phyloP scores from a whole-genome alignment of 2,329 filamentous ascomycete genomes.

The Penicillium hesseltinei region DNA sequence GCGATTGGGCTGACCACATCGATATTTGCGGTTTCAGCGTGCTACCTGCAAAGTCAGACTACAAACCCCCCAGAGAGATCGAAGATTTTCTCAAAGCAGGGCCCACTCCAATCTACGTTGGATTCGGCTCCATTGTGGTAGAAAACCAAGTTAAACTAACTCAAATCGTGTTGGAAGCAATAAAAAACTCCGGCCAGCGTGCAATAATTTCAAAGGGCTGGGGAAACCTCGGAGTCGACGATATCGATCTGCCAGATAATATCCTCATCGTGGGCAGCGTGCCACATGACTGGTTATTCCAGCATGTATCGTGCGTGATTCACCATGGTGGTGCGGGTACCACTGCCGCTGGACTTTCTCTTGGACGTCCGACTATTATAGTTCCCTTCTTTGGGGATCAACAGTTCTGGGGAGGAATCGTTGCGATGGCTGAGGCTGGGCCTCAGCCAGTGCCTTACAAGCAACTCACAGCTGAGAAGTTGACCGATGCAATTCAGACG shows the following conservation, averaged over 20 bases:
- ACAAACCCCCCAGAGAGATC: slow-evolving; percentile 64
- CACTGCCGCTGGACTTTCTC: slow-evolving; percentile 79
- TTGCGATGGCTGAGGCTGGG: slow-evolving; percentile 69
- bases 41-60: slow-evolving; percentile 65
- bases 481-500: slow-evolving; percentile 63
- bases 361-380: slow-evolving; percentile 75
- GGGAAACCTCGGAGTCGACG: slow-evolving; percentile 76
- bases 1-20: slow-evolving; percentile 71
- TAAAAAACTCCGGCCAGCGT: slow-evolving; percentile 65
- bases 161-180: slow-evolving; percentile 67
- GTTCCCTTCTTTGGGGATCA: slow-evolving; percentile 87
- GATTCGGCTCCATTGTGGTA: slow-evolving; percentile 79
- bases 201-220: slow-evolving; percentile 84
- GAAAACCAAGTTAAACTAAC: slow-evolving; percentile 73
- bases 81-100: slow-evolving; percentile 65
- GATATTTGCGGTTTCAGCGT: slow-evolving; percentile 76
- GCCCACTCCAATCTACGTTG: slow-evolving; percentile 74
- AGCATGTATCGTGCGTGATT: slow-evolving; percentile 75
- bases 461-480: slow-evolving; percentile 62
- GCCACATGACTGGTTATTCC: slow-evolving; percentile 87
- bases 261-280: slow-evolving; percentile 83
- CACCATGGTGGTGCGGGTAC: slow-evolving; percentile 88
- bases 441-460: slow-evolving; percentile 69
- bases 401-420: slow-evolving; percentile 78
- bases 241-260: slow-evolving; percentile 66